These are phyloP conservation scores for Dipteronia dyeriana DNA, from an alignment of 345 rosid genomes.

Conservation along the genomic window DNA sequence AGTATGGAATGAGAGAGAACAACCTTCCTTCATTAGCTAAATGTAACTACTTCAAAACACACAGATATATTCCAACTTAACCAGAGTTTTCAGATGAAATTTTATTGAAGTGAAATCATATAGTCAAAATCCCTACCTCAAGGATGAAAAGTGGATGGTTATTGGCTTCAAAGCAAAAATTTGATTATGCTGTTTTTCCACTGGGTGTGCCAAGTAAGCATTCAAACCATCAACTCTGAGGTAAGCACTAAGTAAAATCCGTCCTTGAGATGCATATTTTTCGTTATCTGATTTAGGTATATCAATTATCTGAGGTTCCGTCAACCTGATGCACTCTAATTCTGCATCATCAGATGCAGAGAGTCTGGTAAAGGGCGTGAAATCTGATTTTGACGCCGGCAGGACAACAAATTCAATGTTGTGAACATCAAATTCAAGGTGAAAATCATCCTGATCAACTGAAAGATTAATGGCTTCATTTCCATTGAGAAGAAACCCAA, in stretches of 20 bases:
- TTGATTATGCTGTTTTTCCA: conserved; percentile 45
- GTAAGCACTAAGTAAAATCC: conserved; percentile 50
- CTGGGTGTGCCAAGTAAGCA: conserved; percentile 51
- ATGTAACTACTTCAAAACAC: background rate
- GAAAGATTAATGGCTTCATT: conserved; percentile 27
- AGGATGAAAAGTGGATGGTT: conserved; percentile 53
- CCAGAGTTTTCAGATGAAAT: background rate
- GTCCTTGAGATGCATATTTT: conserved; percentile 57
- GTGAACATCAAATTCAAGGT: conserved; percentile 61
- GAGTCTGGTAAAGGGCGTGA: conserved; percentile 33
- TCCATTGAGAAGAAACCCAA: conserved; percentile 28
- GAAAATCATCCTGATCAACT: conserved; percentile 41
- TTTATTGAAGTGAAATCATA: conserved; percentile 11
- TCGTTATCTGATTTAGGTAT: conserved; percentile 45
- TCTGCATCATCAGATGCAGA: conserved; percentile 41
- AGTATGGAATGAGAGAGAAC: background rate
- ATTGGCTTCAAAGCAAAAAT: conserved; percentile 61
- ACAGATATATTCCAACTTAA: background rate
- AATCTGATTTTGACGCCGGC: conserved; percentile 55
- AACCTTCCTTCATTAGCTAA: background rate
- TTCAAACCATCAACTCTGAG: conserved; percentile 62
- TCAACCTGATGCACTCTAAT: conserved; percentile 45
- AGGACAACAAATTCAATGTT: conserved; percentile 63
- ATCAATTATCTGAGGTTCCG: conserved; percentile 51
- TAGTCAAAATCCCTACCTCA: conserved; percentile 51